Percentiles rank a stretch among this genome's conserved stretches.
These are phyloP conservation scores for Suillus spraguei DNA, from an alignment of 768 basidiomycete genomes.

Conservation along the genomic window DNA sequence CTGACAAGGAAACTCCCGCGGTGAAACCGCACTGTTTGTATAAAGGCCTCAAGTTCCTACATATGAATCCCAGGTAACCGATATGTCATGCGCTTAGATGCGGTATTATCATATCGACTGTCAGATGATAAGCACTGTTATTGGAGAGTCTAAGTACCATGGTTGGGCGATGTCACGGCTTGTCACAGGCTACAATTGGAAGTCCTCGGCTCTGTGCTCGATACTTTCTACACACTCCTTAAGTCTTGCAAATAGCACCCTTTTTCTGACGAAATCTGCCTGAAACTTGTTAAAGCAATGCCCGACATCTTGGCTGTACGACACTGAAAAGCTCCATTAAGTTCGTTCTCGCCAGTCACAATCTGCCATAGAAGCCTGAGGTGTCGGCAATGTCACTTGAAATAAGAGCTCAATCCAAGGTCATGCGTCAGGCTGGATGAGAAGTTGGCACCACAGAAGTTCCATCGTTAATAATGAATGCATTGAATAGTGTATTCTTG, in stretches of 20 bases:
- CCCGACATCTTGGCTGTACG: neutral
- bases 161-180: neutral
- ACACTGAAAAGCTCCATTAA: neutral
- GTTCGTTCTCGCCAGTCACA: neutral
- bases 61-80: neutral
- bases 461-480: neutral
- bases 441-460: neutral
- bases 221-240: neutral
- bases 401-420: neutral
- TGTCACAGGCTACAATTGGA: neutral
- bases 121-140: neutral
- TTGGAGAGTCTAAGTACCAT: neutral
- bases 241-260: neutral
- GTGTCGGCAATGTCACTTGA: neutral
- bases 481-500: neutral
- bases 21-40: neutral
- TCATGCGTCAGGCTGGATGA: neutral
- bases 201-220: neutral
- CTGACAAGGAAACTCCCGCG: neutral
- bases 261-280: neutral
- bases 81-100: neutral
- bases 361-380: neutral
- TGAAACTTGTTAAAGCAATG: neutral
- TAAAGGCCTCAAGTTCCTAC: neutral
- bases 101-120: neutral